phyloP scores from a whole-genome alignment of 805 yeast genomes.

The Candida parachauliodes region DNA sequence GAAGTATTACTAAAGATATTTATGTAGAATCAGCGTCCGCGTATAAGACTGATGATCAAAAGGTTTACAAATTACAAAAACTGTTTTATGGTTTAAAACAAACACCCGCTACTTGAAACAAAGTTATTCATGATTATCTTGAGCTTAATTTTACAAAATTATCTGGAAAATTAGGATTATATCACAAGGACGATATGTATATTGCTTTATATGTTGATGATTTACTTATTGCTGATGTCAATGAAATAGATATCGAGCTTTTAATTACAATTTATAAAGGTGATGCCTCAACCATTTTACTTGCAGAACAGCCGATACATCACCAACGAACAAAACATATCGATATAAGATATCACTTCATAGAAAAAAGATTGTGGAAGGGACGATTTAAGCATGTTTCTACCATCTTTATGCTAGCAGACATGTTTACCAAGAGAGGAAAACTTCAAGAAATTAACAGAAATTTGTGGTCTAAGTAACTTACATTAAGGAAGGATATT shows the following conservation, averaged over 20 bases:
- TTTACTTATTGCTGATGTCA: neutral
- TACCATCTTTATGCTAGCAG: neutral
- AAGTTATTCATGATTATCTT: neutral
- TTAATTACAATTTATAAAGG: neutral
- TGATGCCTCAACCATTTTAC: constrained; percentile 1
- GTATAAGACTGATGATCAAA: neutral
- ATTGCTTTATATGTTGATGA: constrained; percentile 3
- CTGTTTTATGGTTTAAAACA: constrained; percentile 1
- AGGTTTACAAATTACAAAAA: neutral
- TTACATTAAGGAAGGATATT: neutral
- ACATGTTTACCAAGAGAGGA: constrained; percentile 1
- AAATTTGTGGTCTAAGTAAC: neutral
- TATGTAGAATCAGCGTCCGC: neutral
- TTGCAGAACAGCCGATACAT: constrained; percentile 1
- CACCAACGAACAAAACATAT: constrained; percentile 1
- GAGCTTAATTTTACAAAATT: neutral
- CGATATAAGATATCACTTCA: constrained; percentile 1
- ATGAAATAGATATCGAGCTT: neutral
- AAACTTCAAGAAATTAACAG: neutral
- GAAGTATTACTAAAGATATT: neutral
- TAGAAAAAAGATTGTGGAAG: neutral
- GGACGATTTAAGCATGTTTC: neutral
- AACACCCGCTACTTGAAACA: neutral
- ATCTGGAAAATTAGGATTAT: neutral
- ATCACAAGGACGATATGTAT: neutral